Percentiles rank a stretch among this genome's conserved stretches.
phyloP scores from a whole-genome alignment of 2,329 filamentous ascomycete genomes.

The Eurotiales sp. region DNA sequence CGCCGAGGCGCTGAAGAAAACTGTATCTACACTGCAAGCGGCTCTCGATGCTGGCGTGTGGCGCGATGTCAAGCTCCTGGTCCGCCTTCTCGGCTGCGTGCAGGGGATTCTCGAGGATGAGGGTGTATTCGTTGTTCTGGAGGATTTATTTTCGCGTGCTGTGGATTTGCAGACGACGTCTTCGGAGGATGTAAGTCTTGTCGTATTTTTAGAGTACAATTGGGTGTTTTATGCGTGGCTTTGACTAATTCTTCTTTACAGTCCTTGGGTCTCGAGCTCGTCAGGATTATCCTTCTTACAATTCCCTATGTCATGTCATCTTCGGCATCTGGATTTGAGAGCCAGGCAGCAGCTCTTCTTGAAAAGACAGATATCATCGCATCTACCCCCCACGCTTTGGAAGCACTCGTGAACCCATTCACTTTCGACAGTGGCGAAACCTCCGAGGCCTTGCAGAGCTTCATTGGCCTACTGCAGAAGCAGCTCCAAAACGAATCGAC shows the following conservation, averaged over 20 bases:
- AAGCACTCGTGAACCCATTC: slow-evolving; percentile 83
- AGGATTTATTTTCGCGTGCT: slow-evolving; percentile 88
- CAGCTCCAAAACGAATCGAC: slow-evolving; percentile 74
- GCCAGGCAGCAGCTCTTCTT: slow-evolving; percentile 73
- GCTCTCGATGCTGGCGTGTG: slow-evolving; percentile 71
- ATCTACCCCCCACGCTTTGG: slow-evolving; percentile 78
- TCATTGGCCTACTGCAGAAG: slow-evolving; percentile 77
- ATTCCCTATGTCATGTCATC: slow-evolving; percentile 85
- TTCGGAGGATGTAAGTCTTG: slow-evolving; percentile 73
- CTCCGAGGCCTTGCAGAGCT: slow-evolving; percentile 62
- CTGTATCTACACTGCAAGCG: slow-evolving; percentile 60
- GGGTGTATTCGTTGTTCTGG: slow-evolving; percentile 77
- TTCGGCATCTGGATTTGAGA: slow-evolving; percentile 64
- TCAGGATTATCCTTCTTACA: slow-evolving; percentile 93
- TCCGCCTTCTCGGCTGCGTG: slow-evolving; percentile 85
- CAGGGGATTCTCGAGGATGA: slow-evolving; percentile 77
- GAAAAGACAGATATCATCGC: slow-evolving; percentile 95
- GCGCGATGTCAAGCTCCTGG: slow-evolving; percentile 83
- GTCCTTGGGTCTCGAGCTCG: slow-evolving; percentile 72
- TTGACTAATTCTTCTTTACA: slow-evolving; percentile 26
- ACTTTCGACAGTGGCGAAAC: slow-evolving; percentile 55
- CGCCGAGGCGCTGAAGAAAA: slow-evolving; percentile 63
- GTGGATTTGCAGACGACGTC: slow-evolving; percentile 89
- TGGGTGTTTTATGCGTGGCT: too few species aligned
- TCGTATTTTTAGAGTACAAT: background rate